phyloP scores from a whole-genome alignment of 2,329 filamentous ascomycete genomes.

The Didymella pinodella region DNA sequence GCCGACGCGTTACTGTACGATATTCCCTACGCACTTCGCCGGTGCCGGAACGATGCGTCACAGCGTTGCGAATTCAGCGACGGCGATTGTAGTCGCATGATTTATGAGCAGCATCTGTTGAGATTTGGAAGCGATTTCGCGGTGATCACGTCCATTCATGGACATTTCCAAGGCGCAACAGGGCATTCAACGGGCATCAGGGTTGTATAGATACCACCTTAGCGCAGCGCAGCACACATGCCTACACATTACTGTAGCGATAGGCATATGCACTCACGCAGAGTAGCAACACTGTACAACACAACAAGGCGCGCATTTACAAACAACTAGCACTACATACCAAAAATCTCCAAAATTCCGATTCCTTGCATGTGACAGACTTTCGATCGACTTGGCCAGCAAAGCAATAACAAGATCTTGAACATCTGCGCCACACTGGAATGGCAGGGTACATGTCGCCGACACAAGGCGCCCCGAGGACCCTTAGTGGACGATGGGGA shows the following conservation, averaged over 20 bases:
- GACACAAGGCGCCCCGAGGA: not conserved
- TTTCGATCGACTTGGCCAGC: constrained; percentile 1
- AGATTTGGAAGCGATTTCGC: constrained; percentile 9
- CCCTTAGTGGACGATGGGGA: constrained; percentile 9
- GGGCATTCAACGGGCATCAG: constrained; percentile 8
- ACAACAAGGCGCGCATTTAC: not conserved
- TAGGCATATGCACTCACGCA: not conserved
- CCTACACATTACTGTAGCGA: not conserved
- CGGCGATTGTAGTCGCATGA: not conserved
- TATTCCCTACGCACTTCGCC: not conserved
- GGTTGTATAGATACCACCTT: constrained; percentile 6
- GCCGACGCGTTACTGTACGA: constrained; percentile 20
- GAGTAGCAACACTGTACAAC: not conserved
- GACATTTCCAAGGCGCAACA: not conserved
- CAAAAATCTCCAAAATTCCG: not conserved
- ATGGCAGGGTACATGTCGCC: not conserved
- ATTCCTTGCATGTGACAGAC: constrained; percentile 10
- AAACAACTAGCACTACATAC: not conserved
- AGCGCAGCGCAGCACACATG: constrained; percentile 1
- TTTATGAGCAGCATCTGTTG: constrained; percentile 12
- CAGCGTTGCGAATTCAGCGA: constrained; percentile 8
- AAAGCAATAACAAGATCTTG: constrained; percentile 4
- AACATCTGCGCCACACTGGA: constrained; percentile 12
- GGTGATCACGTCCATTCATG: not conserved
- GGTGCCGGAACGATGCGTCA: constrained; percentile 6